Percentiles rank a stretch among this genome's conserved stretches.
These are phyloP conservation scores for Phytophthora pinifolia DNA, from an alignment of 352 stramenopile species.

Conservation along the genomic window DNA sequence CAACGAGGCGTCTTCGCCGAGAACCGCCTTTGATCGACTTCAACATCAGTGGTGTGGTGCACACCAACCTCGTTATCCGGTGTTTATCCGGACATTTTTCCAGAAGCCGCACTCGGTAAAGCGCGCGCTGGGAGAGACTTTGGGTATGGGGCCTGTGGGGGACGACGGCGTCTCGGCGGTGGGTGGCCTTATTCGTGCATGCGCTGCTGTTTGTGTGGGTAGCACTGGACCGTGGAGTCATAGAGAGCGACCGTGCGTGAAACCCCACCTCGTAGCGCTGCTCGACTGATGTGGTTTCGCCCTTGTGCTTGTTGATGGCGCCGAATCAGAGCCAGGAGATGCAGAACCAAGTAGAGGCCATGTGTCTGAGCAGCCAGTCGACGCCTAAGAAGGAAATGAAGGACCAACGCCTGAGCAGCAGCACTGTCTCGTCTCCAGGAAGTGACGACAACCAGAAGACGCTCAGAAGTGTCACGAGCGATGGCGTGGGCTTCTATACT, in stretches of 20 bases:
- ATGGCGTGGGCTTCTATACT: constrained; percentile 34
- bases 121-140: constrained; percentile 6
- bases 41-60: constrained; percentile 13
- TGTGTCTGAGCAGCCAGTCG: constrained; percentile 13
- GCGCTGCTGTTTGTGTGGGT: constrained; percentile 7
- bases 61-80: constrained; percentile 14
- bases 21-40: constrained; percentile 37
- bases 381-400: constrained; percentile 1
- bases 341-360: constrained; percentile 32
- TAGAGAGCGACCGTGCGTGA: constrained; percentile 22
- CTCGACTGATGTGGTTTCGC: background rate
- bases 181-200: constrained; percentile 13
- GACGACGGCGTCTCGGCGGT: constrained; percentile 24
- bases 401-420: background rate
- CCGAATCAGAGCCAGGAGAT: constrained; percentile 29
- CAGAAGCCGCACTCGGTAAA: constrained; percentile 14
- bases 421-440: background rate
- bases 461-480: constrained; percentile 19
- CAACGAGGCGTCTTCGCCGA: constrained; percentile 60
- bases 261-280: too few species aligned
- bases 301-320: constrained; percentile 7
- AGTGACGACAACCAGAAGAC: constrained; percentile 9
- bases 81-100: constrained; percentile 21
- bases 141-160: constrained; percentile 12
- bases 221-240: constrained; percentile 6